A percentile compares a stretch with the other conserved stretches of the same genome.
Conservation (phyloP, 2,329 filamentous ascomycete genomes). For the Bipolaris zeicola region DNA sequence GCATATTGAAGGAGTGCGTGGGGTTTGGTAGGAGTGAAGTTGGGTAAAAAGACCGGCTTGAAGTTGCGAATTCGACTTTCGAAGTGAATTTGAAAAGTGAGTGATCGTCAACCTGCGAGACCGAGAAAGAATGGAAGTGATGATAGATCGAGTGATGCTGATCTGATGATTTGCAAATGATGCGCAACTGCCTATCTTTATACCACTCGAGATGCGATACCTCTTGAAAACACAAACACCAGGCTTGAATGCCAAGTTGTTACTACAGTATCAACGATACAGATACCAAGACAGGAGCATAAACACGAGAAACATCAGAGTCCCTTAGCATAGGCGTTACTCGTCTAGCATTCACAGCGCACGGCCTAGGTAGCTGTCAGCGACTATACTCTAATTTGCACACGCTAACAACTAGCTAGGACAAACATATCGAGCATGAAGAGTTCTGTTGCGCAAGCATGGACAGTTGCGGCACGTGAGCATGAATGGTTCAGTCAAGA, state of each 20-base stretch:
- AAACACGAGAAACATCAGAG: background rate
- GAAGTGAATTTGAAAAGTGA: background rate
- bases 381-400: background rate
- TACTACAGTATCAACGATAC: background rate
- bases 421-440: background rate
- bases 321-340: background rate
- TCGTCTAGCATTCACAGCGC: background rate
- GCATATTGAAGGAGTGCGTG: constrained; percentile 1
- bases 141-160: background rate
- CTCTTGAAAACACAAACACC: background rate
- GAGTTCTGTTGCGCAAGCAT: background rate
- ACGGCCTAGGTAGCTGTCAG: background rate
- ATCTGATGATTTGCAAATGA: background rate
- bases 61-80: background rate
- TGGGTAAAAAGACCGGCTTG: background rate
- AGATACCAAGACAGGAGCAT: constrained; percentile 1
- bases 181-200: background rate
- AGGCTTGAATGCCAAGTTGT: background rate
- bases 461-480: background rate
- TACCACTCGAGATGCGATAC: background rate
- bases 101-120: constrained; percentile 2
- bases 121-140: background rate
- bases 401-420: background rate
- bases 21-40: background rate
- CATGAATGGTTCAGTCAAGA: background rate